Conservation (phyloP, 2,329 filamentous ascomycete species). For the Tetracladium maxilliforme region DNA sequence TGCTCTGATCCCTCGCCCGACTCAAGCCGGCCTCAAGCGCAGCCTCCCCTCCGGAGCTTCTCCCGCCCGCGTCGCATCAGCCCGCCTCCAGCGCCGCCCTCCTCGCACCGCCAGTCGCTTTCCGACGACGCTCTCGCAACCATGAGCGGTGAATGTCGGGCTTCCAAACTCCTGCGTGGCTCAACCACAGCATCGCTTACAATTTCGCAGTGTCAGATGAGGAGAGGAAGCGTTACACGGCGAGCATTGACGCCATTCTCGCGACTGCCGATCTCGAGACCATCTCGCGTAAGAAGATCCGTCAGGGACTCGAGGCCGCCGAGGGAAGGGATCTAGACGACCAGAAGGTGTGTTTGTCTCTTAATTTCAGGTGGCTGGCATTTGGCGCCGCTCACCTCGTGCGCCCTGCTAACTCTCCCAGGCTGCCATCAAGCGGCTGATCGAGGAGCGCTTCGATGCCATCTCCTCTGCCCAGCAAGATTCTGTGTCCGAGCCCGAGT, state of each 20-base stretch:
- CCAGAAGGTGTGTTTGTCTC: conserved; percentile 16
- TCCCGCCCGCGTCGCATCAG: too few species aligned
- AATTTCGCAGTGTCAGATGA: conserved; percentile 13
- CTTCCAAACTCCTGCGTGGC: too few species aligned
- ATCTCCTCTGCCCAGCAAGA: conserved; percentile 15
- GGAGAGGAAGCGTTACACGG: conserved; percentile 14
- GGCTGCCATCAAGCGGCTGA: conserved; percentile 34
- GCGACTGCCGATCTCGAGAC: conserved; percentile 16
- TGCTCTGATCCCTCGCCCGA: too few species aligned
- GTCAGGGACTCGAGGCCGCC: conserved; percentile 14
- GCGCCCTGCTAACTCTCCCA: conserved; percentile 11
- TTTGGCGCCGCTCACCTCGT: too few species aligned
- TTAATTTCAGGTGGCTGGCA: background rate
- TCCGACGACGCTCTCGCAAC: too few species aligned
- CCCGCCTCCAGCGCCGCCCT: too few species aligned
- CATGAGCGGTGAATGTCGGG: too few species aligned
- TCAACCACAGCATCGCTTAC: too few species aligned
- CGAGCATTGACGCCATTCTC: conserved; percentile 22
- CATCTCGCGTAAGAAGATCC: conserved; percentile 20
- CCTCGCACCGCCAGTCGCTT: too few species aligned
- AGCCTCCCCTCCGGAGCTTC: too few species aligned
- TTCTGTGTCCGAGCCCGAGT: conserved; percentile 8
- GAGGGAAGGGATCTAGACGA: conserved; percentile 17
- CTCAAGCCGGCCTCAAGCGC: too few species aligned
- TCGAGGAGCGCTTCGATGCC: conserved; percentile 39